Conservation (phyloP, 345 rosid genomes). For the Hibiscus syriacus region DNA sequence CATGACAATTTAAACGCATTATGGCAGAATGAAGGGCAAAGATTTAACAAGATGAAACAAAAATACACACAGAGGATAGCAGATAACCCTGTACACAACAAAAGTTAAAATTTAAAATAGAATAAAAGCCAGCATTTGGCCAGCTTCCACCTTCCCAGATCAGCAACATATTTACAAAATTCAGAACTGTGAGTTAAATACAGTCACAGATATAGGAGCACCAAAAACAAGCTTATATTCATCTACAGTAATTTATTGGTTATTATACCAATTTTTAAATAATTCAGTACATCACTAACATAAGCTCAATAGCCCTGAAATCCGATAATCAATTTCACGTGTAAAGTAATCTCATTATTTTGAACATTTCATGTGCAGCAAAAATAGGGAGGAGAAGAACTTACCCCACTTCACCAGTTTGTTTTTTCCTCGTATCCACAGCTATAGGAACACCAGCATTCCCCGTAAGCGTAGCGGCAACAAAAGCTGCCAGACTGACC, state of each 20-base stretch:
- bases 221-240: background rate
- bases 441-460: constrained; percentile 92
- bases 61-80: background rate
- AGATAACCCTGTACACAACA: background rate
- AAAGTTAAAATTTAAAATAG: background rate
- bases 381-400: background rate
- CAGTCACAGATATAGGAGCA: background rate
- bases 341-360: background rate
- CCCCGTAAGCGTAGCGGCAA: constrained; percentile 92
- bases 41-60: background rate
- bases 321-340: background rate
- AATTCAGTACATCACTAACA: background rate
- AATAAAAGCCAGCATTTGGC: background rate
- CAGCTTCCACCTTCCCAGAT: background rate
- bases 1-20: no score
- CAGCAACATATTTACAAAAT: background rate
- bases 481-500: constrained; percentile 85
- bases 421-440: constrained; percentile 92
- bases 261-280: background rate
- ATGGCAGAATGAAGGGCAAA: background rate
- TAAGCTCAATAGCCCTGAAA: background rate
- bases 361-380: background rate
- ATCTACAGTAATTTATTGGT: background rate
- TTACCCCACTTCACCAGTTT: constrained; percentile 84
- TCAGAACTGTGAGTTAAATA: background rate